phyloP scores from a whole-genome alignment of 441 rosid genomes.

The Adansonia gregorii region DNA sequence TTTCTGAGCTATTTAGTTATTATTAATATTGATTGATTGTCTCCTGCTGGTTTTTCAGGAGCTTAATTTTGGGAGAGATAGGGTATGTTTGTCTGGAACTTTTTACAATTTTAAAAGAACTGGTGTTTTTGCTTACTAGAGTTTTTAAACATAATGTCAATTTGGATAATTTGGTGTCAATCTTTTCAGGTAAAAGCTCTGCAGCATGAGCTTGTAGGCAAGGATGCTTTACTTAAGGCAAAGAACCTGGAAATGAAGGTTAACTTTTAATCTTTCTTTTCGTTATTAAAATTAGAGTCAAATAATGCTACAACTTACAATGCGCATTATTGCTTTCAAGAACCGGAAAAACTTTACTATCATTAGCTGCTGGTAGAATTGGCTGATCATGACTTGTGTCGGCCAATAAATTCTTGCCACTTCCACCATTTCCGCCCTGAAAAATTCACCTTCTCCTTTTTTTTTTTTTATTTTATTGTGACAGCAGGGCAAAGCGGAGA shows the following conservation, averaged over 20 bases:
- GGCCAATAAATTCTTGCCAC: background rate
- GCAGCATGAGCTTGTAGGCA: slow-evolving; percentile 67
- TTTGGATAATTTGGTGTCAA: slow-evolving; percentile 9
- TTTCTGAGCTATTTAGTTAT: background rate
- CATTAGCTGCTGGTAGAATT: background rate
- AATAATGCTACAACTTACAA: background rate
- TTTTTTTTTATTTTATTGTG: background rate
- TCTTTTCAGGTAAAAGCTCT: slow-evolving; percentile 50
- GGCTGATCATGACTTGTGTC: background rate
- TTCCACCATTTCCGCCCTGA: background rate
- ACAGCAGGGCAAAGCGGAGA: slow-evolving; percentile 43
- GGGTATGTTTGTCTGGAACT: slow-evolving; percentile 37
- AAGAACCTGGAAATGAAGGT: slow-evolving; percentile 45
- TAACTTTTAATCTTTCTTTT: slow-evolving; percentile 20
- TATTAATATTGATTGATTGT: slow-evolving; percentile 19
- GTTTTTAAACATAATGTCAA: no score
- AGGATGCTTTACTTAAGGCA: slow-evolving; percentile 59
- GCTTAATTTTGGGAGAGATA: slow-evolving; percentile 63
- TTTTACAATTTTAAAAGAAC: no score
- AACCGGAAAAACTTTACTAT: background rate
- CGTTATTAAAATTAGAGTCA: background rate
- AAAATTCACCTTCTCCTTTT: background rate
- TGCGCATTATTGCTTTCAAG: background rate
- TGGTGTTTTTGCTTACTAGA: background rate
- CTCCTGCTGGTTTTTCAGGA: slow-evolving; percentile 55